Base-by-base conservation (phyloP, 495 filamentous ascomycete genomes). In the Penicillium maclennaniae region DNA sequence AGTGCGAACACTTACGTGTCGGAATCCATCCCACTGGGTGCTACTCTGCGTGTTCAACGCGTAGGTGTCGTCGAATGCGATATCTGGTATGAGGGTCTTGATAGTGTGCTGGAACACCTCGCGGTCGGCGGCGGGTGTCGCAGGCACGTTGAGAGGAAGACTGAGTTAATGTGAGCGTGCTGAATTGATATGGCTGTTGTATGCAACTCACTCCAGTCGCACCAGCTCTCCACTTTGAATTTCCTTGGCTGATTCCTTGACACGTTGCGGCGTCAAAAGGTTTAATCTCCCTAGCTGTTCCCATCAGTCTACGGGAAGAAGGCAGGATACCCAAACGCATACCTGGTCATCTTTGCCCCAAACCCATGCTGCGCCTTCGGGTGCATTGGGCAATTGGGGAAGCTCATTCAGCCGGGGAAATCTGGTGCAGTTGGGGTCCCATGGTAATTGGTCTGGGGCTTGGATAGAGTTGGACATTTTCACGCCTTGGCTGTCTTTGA, bases 1-100 rank as follows among this genome's bases (percentile, higher is more conserved):
- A 14, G 12, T 9, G 27, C n/a, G 12, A 36, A 25, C n/a, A 58
- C 61, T 31, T 67, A 81, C 78, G 60, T 88, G 85, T 47, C 83
- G 68, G 46, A 89, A 82, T 20, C 84, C 83, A 65, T 91, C 87
- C 87, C 87, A 89, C 66, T 91, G 87, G 3, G 83, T 84, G 17
- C 81, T 79, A 58, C 79, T 79, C 60, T 90, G 87, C 0, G 87
- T 89, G 62, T 90, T 90, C 65, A 89, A 61, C 4, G 70, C 71
- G 49, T 87, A 83, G 36, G 81, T 71, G 56, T 88, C 85, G 46
- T 87, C 83, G 51, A 79, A 83, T 0, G 71, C 73, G 7, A 77
- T 39, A 21, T 66, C 70, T 27, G 67, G 61, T 0, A 59, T 51
- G 0, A 79, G 46, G 0, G 61, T 54, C 53, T 79, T 81, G 68